Evolutionary conservation across 2,329 filamentous ascomycete genomes (phyloP).

Genomic region (Hymenotorrendiella dingleyae): DNA sequence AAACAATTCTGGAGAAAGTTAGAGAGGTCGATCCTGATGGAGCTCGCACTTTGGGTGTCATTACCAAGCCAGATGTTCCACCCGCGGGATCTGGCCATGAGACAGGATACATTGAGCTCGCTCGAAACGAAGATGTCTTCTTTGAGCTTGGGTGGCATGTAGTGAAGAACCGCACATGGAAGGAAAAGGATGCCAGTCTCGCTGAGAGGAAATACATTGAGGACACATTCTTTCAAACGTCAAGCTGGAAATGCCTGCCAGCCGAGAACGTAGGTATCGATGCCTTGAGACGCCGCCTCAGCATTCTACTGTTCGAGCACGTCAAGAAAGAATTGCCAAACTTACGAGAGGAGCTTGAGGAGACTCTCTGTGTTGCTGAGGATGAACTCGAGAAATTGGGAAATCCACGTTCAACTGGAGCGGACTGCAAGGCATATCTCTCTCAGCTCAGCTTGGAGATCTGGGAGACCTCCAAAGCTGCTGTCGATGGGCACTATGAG

Average conservation of each 20-base stretch:
- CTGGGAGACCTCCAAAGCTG: conserved; percentile 6
- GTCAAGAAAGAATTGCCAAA: conserved; percentile 10
- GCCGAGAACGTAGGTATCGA: conserved; percentile 4
- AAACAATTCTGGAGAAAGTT: conserved; percentile 35
- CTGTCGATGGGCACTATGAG: conserved; percentile 12
- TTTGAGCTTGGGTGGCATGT: conserved; percentile 45
- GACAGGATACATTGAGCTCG: conserved; percentile 31
- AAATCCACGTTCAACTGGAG: conserved; percentile 1
- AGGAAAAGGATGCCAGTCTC: conserved; percentile 31
- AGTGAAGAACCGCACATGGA: conserved; percentile 38
- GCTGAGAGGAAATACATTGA: conserved; percentile 20
- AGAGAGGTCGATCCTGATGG: conserved; percentile 31
- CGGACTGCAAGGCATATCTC: conserved; percentile 6
- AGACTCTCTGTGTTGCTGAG: conserved; percentile 5
- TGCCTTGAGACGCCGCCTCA: background rate
- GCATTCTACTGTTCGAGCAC: conserved; percentile 9
- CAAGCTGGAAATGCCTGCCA: conserved; percentile 22
- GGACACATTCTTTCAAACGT: conserved; percentile 20
- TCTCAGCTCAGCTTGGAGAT: conserved; percentile 3
- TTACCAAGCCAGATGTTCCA: conserved; percentile 42
- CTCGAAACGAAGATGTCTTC: conserved; percentile 35
- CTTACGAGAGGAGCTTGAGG: conserved; percentile 23
- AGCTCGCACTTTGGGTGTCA: conserved; percentile 37
- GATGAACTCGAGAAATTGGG: conserved; percentile 6
- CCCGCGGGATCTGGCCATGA: conserved; percentile 33